Evolutionary conservation across 352 stramenopile genomes (phyloP).

Genomic region (Globisporangium yorkense): DNA sequence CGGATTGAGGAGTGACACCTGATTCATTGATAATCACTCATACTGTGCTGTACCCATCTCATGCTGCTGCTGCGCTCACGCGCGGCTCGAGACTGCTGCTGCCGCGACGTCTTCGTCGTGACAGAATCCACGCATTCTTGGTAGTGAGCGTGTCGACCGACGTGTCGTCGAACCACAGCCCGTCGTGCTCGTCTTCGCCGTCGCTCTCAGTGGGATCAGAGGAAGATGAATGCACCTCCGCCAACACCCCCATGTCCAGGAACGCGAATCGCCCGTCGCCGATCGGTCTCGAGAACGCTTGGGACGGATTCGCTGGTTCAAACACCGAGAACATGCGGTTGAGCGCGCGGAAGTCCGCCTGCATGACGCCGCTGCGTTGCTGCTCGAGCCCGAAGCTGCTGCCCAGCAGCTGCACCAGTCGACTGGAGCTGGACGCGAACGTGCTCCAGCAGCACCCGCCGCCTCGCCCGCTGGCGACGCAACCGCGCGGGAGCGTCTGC

Average conservation of each 20-base stretch:
- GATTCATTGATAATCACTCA: background rate
- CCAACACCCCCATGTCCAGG: constrained; percentile 7
- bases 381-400: constrained; percentile 47
- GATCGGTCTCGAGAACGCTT: constrained; percentile 8
- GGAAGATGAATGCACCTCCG: constrained; percentile 1
- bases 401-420: constrained; percentile 54
- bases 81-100: constrained; percentile 12
- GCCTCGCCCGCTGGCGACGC: constrained; percentile 34
- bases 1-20: background rate
- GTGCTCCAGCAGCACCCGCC: constrained; percentile 54
- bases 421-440: constrained; percentile 50
- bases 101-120: constrained; percentile 4
- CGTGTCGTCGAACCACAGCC: constrained; percentile 10
- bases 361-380: constrained; percentile 49
- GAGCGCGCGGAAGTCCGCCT: constrained; percentile 58
- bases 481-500: constrained; percentile 41
- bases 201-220: background rate
- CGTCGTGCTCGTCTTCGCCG: background rate
- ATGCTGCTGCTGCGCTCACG: constrained; percentile 11
- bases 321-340: constrained; percentile 49
- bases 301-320: constrained; percentile 12
- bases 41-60: background rate
- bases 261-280: constrained; percentile 19
- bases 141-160: constrained; percentile 12
- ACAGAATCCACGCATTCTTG: constrained; percentile 19